Conservation (phyloP, 2,329 filamentous ascomycete species). For the Hypomyces rosellus region DNA sequence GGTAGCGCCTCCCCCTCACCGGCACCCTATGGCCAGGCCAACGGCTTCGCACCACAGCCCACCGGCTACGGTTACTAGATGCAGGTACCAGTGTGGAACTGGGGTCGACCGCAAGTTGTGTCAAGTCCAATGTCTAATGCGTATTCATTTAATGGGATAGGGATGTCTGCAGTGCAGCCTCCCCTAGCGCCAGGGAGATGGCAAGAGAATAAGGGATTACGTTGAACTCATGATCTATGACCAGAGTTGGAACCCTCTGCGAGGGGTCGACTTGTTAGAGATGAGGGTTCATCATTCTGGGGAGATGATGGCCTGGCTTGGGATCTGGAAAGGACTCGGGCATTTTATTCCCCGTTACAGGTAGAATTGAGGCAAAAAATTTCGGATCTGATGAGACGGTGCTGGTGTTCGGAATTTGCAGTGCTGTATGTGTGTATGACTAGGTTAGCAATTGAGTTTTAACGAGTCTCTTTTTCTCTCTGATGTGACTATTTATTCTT, state of each 20-base stretch:
- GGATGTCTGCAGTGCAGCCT: conserved; percentile 1
- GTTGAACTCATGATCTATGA: conserved; percentile 4
- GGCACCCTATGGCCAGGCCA: conserved; percentile 66
- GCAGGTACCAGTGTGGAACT: conserved; percentile 24
- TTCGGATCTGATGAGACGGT: conserved; percentile 5
- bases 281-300: conserved; percentile 8
- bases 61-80: conserved; percentile 66
- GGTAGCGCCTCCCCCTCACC: conserved; percentile 45
- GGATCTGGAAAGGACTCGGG: conserved; percentile 3
- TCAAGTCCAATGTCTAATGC: conserved; percentile 4
- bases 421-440: background rate
- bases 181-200: background rate
- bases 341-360: conserved; percentile 3
- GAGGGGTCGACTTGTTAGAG: conserved; percentile 7
- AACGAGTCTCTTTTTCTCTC: too few species aligned
- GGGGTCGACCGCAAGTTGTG: conserved; percentile 7
- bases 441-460: background rate
- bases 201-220: background rate
- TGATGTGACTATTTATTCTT: too few species aligned
- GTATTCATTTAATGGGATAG: background rate
- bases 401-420: conserved; percentile 5
- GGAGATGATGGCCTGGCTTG: conserved; percentile 6
- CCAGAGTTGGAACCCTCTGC: conserved; percentile 1
- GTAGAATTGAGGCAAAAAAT: conserved; percentile 8
- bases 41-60: conserved; percentile 82